A percentile compares a stretch with the other conserved stretches of the same genome.
Conservation (phyloP, 1,284 basidiomycete species). For the Puccinia hordei region DNA sequence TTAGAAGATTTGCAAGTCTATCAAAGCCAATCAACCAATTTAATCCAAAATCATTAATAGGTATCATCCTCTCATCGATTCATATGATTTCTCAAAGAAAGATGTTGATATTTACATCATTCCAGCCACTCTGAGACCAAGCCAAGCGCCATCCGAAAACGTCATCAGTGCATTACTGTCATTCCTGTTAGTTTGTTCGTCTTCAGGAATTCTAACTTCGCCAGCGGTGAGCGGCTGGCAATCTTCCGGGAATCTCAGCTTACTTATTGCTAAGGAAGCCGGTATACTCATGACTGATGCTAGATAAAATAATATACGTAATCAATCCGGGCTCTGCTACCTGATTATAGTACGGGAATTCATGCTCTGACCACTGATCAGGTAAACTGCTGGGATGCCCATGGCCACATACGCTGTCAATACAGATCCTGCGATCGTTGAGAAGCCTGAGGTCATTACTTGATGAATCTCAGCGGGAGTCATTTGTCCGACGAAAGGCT, state of each 20-base stretch:
- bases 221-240: slow-evolving; percentile 84
- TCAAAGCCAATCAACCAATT: slow-evolving; percentile 61
- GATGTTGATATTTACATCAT: slow-evolving; percentile 67
- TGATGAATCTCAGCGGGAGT: slow-evolving; percentile 85
- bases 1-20: slow-evolving; percentile 57
- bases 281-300: slow-evolving; percentile 91
- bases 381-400: slow-evolving; percentile 76
- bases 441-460: slow-evolving; percentile 86
- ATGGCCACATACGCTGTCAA: slow-evolving; percentile 78
- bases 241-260: slow-evolving; percentile 77
- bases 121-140: slow-evolving; percentile 81
- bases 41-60: slow-evolving; percentile 67
- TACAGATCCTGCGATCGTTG: slow-evolving; percentile 86
- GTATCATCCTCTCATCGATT: no score
- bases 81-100: neutral
- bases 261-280: slow-evolving; percentile 85
- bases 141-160: slow-evolving; percentile 80
- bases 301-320: neutral
- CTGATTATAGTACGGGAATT: neutral
- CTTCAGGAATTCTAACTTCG: slow-evolving; percentile 72
- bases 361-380: slow-evolving; percentile 67
- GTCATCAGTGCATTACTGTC: slow-evolving; percentile 81
- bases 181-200: slow-evolving; percentile 65
- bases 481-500: slow-evolving; percentile 83
- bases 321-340: slow-evolving; percentile 17